These are phyloP conservation scores for Pisolithus microcarpus DNA, from an alignment of 768 basidiomycete genomes.

Conservation along the genomic window DNA sequence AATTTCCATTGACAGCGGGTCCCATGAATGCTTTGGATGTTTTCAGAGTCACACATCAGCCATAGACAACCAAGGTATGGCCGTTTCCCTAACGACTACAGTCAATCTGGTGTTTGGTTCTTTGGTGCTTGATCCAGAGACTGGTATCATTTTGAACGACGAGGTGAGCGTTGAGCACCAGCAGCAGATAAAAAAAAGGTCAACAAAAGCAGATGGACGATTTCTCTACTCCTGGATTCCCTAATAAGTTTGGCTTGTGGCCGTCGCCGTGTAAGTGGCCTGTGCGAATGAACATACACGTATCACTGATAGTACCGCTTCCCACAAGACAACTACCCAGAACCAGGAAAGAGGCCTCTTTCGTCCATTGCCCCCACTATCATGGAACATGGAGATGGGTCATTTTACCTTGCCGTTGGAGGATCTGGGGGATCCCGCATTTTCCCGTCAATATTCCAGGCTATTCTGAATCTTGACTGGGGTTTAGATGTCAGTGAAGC, in stretches of 20 bases:
- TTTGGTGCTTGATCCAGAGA: slow-evolving; percentile 75
- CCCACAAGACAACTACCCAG: slow-evolving; percentile 75
- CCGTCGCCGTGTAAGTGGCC: slow-evolving; percentile 65
- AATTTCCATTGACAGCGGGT: slow-evolving; percentile 1
- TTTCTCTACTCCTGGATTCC: slow-evolving; percentile 78
- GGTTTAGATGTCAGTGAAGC: slow-evolving; percentile 74
- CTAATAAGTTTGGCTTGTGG: slow-evolving; percentile 77
- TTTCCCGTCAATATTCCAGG: slow-evolving; percentile 72
- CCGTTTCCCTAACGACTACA: slow-evolving; percentile 79
- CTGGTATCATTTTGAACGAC: slow-evolving; percentile 86
- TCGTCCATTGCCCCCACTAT: slow-evolving; percentile 82
- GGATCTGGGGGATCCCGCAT: slow-evolving; percentile 88
- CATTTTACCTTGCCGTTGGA: slow-evolving; percentile 68
- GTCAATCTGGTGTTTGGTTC: slow-evolving; percentile 91
- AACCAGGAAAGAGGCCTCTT: slow-evolving; percentile 80
- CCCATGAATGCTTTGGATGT: slow-evolving; percentile 2
- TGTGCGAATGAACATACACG: neutral
- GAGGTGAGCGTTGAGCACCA: slow-evolving; percentile 42
- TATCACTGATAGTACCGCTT: slow-evolving; percentile 1
- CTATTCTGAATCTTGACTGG: slow-evolving; percentile 67
- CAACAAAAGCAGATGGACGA: slow-evolving; percentile 65
- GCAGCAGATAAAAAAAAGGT: neutral
- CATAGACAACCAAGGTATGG: slow-evolving; percentile 81
- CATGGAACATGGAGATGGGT: slow-evolving; percentile 66
- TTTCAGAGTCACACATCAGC: slow-evolving; percentile 76